Conservation (phyloP, 2,329 filamentous ascomycete genomes). For the Monosporascus sp. region DNA sequence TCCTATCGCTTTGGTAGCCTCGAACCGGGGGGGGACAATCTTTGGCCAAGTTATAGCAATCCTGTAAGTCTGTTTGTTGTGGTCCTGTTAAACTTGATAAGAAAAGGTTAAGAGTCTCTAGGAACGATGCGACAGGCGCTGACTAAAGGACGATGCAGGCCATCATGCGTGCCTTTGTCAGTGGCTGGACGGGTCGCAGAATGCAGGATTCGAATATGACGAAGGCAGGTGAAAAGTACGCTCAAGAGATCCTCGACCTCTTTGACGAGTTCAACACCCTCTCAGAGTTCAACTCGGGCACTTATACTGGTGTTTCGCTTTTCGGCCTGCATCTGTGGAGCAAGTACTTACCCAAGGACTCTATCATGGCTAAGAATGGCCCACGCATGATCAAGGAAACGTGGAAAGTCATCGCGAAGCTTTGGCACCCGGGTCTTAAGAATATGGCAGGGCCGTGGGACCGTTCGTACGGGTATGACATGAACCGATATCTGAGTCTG, state of each 20-base stretch:
- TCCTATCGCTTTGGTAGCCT: conserved; percentile 56
- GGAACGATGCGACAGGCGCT: background rate
- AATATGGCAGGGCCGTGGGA: conserved; percentile 63
- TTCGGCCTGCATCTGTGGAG: conserved; percentile 54
- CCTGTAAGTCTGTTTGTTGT: conserved; percentile 29
- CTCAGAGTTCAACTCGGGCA: conserved; percentile 58
- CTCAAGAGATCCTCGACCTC: conserved; percentile 49
- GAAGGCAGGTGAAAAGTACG: conserved; percentile 48
- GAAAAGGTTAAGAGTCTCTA: background rate
- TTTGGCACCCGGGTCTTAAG: conserved; percentile 54
- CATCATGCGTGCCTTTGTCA: conserved; percentile 58
- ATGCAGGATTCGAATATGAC: conserved; percentile 56
- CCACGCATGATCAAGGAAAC: conserved; percentile 46
- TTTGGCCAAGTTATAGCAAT: conserved; percentile 59
- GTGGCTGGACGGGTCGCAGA: conserved; percentile 52
- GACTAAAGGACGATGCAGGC: conserved; percentile 6
- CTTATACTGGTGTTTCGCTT: conserved; percentile 58
- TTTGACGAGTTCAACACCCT: conserved; percentile 52
- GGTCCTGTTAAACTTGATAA: background rate
- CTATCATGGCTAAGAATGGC: conserved; percentile 48
- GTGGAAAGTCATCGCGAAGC: conserved; percentile 44
- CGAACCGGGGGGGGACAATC: conserved; percentile 46
- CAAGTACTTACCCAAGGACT: conserved; percentile 51
- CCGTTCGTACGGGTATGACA: conserved; percentile 57
- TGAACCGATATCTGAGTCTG: conserved; percentile 56